phyloP scores from a whole-genome alignment of 1,284 basidiomycete species.

The Cryptococcus sp. region DNA sequence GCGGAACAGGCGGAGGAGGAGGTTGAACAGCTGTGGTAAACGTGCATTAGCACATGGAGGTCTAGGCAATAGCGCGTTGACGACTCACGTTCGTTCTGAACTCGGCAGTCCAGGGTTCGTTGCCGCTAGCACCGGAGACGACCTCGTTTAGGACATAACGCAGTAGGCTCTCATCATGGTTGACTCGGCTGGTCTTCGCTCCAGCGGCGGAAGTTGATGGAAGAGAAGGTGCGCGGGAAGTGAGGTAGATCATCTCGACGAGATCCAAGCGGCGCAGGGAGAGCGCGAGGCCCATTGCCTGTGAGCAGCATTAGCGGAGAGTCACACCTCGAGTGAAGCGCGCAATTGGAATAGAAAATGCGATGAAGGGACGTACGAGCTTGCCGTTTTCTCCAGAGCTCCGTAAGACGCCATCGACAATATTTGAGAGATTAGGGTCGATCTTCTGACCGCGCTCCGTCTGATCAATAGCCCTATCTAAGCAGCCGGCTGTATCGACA shows the following conservation, averaged over 20 bases:
- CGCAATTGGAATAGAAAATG: background rate
- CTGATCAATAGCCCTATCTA: slow-evolving; percentile 78
- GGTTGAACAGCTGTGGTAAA: slow-evolving; percentile 52
- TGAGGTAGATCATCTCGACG: slow-evolving; percentile 69
- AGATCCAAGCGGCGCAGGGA: slow-evolving; percentile 85
- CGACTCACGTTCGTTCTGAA: slow-evolving; percentile 62
- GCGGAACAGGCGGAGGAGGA: slow-evolving; percentile 78
- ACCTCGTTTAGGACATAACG: slow-evolving; percentile 89
- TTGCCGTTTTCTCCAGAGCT: slow-evolving; percentile 83
- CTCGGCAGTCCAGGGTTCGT: slow-evolving; percentile 45
- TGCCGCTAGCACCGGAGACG: slow-evolving; percentile 61
- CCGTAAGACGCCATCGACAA: slow-evolving; percentile 84
- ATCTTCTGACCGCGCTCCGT: slow-evolving; percentile 59
- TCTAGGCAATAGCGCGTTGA: background rate
- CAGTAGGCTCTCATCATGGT: slow-evolving; percentile 72
- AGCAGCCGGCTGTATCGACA: slow-evolving; percentile 74
- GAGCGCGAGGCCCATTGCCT: slow-evolving; percentile 92
- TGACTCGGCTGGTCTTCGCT: slow-evolving; percentile 28
- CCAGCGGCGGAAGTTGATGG: slow-evolving; percentile 26
- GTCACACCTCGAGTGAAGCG: slow-evolving; percentile 4
- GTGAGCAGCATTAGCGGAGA: background rate
- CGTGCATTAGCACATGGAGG: background rate
- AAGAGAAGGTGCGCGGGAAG: slow-evolving; percentile 36
- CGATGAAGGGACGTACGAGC: slow-evolving; percentile 63
- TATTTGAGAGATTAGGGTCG: slow-evolving; percentile 72